Conservation (phyloP, 495 filamentous ascomycete species). For the Penicillium ucsense region DNA sequence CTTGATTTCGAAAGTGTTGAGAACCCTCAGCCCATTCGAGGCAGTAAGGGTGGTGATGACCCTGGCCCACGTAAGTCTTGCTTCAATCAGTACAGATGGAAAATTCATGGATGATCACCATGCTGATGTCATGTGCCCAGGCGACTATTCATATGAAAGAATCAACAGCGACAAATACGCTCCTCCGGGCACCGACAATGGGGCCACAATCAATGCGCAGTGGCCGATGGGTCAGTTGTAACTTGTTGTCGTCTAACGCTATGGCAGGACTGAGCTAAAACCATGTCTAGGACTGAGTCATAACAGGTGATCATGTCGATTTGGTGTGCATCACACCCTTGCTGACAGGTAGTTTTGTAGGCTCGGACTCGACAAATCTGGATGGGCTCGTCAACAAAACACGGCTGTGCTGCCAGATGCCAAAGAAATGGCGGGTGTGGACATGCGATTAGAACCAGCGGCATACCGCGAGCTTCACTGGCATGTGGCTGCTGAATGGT, state of each 20-base stretch:
- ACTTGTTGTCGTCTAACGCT: not conserved
- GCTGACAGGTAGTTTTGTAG: conserved; percentile 10
- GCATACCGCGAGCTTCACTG: conserved; percentile 66
- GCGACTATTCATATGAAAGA: conserved; percentile 49
- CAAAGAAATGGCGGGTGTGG: conserved; percentile 62
- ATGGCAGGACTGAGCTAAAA: not conserved
- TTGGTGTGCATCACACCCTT: not conserved
- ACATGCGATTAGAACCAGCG: conserved; percentile 61
- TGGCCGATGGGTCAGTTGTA: conserved; percentile 58
- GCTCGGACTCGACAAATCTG: conserved; percentile 45
- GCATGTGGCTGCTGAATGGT: conserved; percentile 63
- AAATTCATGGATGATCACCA: not conserved
- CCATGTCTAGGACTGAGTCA: conserved; percentile 41
- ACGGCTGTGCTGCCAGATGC: conserved; percentile 51
- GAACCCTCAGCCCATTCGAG: conserved; percentile 63
- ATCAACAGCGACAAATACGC: conserved; percentile 58
- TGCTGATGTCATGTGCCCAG: conserved; percentile 13
- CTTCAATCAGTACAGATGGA: not conserved
- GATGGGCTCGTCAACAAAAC: conserved; percentile 66
- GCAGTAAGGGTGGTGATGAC: conserved; percentile 45
- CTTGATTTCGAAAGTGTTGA: conserved; percentile 53
- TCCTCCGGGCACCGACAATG: conserved; percentile 56
- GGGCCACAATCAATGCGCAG: conserved; percentile 53
- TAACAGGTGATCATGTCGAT: conserved; percentile 28
- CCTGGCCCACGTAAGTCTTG: conserved; percentile 46